Percentiles rank a stretch among this genome's conserved stretches.
Evolutionary conservation across 257 asterid species (phyloP).

Genomic region (Henckelia pumila): DNA sequence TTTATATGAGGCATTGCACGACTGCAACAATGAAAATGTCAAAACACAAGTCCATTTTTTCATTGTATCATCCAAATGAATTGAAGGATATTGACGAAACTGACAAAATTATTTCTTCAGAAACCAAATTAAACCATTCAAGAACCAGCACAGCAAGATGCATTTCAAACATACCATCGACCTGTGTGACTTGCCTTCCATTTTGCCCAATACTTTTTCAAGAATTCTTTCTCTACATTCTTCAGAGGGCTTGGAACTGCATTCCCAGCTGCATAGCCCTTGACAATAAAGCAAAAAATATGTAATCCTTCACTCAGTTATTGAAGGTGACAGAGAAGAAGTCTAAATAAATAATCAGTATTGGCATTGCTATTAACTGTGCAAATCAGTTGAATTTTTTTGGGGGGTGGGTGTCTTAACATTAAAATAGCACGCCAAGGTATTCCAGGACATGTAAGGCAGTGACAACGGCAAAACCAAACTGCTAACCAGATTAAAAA

Average conservation of each 20-base stretch:
- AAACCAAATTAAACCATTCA: background rate
- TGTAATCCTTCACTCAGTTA: slow-evolving; percentile 15
- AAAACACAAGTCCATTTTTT: slow-evolving; percentile 22
- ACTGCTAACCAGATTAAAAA: background rate
- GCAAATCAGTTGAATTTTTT: too few relatives aligned
- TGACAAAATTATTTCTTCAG: background rate
- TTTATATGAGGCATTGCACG: slow-evolving; percentile 99
- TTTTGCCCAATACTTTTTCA: slow-evolving; percentile 89
- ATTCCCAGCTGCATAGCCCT: slow-evolving; percentile 98
- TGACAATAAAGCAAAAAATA: slow-evolving; percentile 29
- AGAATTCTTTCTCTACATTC: slow-evolving; percentile 86
- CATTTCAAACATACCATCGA: slow-evolving; percentile 60
- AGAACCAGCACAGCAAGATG: background rate
- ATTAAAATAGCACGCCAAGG: background rate
- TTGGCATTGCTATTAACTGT: background rate
- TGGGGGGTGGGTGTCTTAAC: too few relatives aligned
- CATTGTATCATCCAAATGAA: slow-evolving; percentile 10
- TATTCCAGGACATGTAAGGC: background rate
- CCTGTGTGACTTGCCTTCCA: slow-evolving; percentile 92
- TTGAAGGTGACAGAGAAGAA: slow-evolving; percentile 15
- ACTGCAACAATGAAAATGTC: slow-evolving; percentile 42
- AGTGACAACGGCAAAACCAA: background rate
- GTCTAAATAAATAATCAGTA: background rate
- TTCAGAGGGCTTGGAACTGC: slow-evolving; percentile 83
- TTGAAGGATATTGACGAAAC: background rate